A percentile compares a stretch with the other conserved stretches of the same genome.
These are phyloP conservation scores for Suhomyces coccinellae DNA, from an alignment of 1,139 yeast genomes.

Conservation along the genomic window DNA sequence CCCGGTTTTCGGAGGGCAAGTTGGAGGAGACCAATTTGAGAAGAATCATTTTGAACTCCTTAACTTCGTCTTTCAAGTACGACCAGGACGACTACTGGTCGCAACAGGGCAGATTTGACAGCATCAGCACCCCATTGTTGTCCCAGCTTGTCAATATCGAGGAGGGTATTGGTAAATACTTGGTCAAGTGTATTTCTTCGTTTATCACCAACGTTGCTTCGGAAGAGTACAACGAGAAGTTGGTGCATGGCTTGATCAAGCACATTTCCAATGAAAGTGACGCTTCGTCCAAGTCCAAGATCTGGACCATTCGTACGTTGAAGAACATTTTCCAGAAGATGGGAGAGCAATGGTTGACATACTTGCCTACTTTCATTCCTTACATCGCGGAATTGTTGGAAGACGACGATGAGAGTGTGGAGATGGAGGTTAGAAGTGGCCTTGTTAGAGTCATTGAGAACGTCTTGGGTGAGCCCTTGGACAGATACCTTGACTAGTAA, in stretches of 20 bases:
- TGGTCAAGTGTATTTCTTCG: slow-evolving; percentile 78
- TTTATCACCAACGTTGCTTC: slow-evolving; percentile 73
- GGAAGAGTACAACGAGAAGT: slow-evolving; percentile 72
- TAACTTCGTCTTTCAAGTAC: slow-evolving; percentile 77
- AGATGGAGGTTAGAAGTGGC: slow-evolving; percentile 88
- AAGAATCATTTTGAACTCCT: slow-evolving; percentile 68
- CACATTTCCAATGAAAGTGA: slow-evolving; percentile 40
- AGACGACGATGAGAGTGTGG: slow-evolving; percentile 93
- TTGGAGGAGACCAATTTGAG: slow-evolving; percentile 58
- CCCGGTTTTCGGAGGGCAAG: slow-evolving; percentile 44
- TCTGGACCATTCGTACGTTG: slow-evolving; percentile 81
- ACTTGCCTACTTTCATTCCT: slow-evolving; percentile 93
- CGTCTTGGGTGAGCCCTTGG: slow-evolving; percentile 92
- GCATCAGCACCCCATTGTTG: slow-evolving; percentile 61
- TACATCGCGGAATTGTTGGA: slow-evolving; percentile 92
- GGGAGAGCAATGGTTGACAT: slow-evolving; percentile 91
- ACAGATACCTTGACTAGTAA: slow-evolving; percentile 70
- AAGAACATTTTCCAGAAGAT: slow-evolving; percentile 83
- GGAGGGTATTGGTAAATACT: slow-evolving; percentile 67
- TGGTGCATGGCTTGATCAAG: slow-evolving; percentile 40
- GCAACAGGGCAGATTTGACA: slow-evolving; percentile 78
- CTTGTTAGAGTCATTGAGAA: slow-evolving; percentile 88
- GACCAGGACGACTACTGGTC: slow-evolving; percentile 97
- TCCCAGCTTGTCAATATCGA: slow-evolving; percentile 68
- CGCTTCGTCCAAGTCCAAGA: slow-evolving; percentile 46